These are phyloP conservation scores for Penicillium subrubescens DNA, from an alignment of 495 filamentous ascomycete species.

Conservation along the genomic window DNA sequence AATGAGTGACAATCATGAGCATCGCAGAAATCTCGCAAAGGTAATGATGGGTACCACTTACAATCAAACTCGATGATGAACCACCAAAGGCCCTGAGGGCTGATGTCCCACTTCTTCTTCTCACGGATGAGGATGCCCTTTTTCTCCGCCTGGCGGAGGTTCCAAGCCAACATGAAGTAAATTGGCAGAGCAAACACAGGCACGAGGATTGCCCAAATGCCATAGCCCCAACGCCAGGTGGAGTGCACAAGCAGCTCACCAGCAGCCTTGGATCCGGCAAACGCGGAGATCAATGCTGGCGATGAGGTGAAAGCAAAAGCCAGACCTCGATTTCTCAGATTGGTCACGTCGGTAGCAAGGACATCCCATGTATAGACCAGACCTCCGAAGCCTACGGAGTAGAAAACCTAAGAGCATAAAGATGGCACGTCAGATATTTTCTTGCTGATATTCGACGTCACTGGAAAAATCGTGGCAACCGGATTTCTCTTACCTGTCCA, in stretches of 20 bases:
- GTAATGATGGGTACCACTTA: neutral
- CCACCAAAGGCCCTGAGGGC: constrained; percentile 1
- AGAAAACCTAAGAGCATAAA: constrained; percentile 32
- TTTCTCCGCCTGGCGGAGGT: constrained; percentile 12
- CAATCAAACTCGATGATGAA: constrained; percentile 15
- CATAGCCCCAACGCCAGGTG: constrained; percentile 60
- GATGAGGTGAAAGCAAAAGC: constrained; percentile 58
- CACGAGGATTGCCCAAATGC: constrained; percentile 50
- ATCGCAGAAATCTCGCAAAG: neutral
- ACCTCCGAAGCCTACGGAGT: constrained; percentile 53
- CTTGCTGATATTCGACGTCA: neutral
- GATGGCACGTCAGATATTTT: neutral
- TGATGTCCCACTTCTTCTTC: neutral
- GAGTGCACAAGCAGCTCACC: constrained; percentile 41
- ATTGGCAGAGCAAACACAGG: constrained; percentile 48
- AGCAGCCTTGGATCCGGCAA: constrained; percentile 24
- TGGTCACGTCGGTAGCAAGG: constrained; percentile 61
- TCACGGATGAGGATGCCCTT: constrained; percentile 1
- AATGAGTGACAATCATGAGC: neutral
- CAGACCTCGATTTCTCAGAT: constrained; percentile 56
- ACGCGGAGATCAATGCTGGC: constrained; percentile 46
- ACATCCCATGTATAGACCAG: constrained; percentile 51
- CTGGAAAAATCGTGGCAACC: neutral
- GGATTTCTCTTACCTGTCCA: constrained; percentile 34
- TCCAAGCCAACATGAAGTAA: constrained; percentile 37